A percentile compares a stretch with the other conserved stretches of the same genome.
These are phyloP conservation scores for Ceratocystis eucalypticola DNA, from an alignment of 2,329 filamentous ascomycete species.

Conservation along the genomic window DNA sequence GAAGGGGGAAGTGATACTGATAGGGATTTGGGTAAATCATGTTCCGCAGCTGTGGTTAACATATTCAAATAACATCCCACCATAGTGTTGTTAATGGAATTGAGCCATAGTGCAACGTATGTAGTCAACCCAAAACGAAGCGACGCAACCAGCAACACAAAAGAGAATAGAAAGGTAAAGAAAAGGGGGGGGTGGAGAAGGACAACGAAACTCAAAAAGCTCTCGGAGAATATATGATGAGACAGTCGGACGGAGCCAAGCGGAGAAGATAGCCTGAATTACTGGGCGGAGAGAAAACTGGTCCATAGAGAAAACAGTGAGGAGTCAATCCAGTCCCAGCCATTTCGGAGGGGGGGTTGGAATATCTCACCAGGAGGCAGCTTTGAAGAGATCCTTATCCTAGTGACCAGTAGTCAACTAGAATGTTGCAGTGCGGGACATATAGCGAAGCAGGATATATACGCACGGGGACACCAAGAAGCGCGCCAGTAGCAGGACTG, in stretches of 20 bases:
- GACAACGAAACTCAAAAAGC: slow-evolving; percentile 41
- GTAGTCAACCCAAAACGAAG: slow-evolving; percentile 14
- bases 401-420: slow-evolving; percentile 24
- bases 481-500: neutral
- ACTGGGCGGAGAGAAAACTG: slow-evolving; percentile 3
- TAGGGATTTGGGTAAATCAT: slow-evolving; percentile 14
- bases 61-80: slow-evolving; percentile 10
- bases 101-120: slow-evolving; percentile 14
- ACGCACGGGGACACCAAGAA: neutral
- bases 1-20: slow-evolving; percentile 23
- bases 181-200: slow-evolving; percentile 30
- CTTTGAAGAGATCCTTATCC: slow-evolving; percentile 29
- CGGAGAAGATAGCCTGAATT: neutral
- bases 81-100: slow-evolving; percentile 4
- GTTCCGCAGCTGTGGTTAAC: slow-evolving; percentile 8
- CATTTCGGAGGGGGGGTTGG: slow-evolving; percentile 41
- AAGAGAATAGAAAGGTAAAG: slow-evolving; percentile 23
- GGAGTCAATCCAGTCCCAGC: slow-evolving; percentile 29
- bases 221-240: neutral
- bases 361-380: slow-evolving; percentile 55
- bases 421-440: neutral
- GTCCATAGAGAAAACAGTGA: slow-evolving; percentile 11
- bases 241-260: neutral
- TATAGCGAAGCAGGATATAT: neutral
- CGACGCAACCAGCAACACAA: neutral